These are phyloP conservation scores for Scedosporium apiospermum DNA, from an alignment of 2,329 filamentous ascomycete species.

Conservation along the genomic window DNA sequence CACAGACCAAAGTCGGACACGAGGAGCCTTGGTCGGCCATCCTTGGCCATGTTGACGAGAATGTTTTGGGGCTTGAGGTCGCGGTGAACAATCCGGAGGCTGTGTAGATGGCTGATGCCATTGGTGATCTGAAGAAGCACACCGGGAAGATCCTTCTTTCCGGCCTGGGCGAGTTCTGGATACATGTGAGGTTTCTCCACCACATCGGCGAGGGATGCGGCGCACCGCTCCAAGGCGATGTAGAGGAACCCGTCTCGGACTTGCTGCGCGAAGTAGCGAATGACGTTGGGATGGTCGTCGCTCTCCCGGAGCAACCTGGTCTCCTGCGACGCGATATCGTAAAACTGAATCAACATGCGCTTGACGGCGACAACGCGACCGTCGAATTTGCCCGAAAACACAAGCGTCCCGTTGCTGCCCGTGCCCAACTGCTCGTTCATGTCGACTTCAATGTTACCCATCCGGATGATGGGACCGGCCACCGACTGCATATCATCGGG, in stretches of 20 bases:
- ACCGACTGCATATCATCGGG: conserved; percentile 49
- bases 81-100: conserved; percentile 87
- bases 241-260: conserved; percentile 86
- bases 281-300: conserved; percentile 92
- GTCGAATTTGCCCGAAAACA: conserved; percentile 91
- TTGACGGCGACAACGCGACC: conserved; percentile 91
- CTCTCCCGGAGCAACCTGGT: conserved; percentile 84
- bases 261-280: conserved; percentile 91
- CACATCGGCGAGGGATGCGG: conserved; percentile 86
- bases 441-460: conserved; percentile 56
- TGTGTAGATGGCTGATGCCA: conserved; percentile 81
- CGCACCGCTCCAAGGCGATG: conserved; percentile 89
- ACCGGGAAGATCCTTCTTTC: conserved; percentile 65
- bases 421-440: conserved; percentile 57
- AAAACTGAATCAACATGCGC: conserved; percentile 92
- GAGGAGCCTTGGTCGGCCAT: conserved; percentile 68
- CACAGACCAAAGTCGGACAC: conserved; percentile 97
- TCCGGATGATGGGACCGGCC: conserved; percentile 48
- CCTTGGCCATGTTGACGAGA: conserved; percentile 65
- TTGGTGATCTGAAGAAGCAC: conserved; percentile 84
- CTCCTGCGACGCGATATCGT: conserved; percentile 90
- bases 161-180: conserved; percentile 59
- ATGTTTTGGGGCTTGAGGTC: conserved; percentile 98
- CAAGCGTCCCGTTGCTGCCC: conserved; percentile 93
- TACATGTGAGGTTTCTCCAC: conserved; percentile 65